Conservation (phyloP, 1,284 basidiomycete genomes). For the Fomes fomentarius region DNA sequence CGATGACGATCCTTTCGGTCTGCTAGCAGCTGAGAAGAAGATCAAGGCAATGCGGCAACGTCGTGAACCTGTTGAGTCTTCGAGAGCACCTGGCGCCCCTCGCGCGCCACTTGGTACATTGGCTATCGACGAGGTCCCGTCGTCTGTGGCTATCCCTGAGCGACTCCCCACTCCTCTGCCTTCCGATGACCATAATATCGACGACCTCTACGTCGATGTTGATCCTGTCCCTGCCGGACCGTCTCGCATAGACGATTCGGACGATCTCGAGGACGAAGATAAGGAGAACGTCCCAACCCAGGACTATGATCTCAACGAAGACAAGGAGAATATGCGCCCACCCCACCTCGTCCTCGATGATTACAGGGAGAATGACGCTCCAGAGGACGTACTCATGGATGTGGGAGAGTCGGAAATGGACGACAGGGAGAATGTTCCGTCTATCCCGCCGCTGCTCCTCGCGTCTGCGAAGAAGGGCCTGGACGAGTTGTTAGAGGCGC, state of each 20-base stretch:
- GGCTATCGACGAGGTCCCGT: conserved; percentile 18
- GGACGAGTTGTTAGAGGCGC: conserved; percentile 4
- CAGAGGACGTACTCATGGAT: conserved; percentile 2
- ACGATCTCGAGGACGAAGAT: conserved; percentile 17
- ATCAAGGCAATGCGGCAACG: conserved; percentile 34
- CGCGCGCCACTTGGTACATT: conserved; percentile 27
- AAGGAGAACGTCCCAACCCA: conserved; percentile 23
- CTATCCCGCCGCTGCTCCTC: conserved; percentile 10
- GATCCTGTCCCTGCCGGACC: conserved; percentile 16
- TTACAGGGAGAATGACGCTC: not conserved
- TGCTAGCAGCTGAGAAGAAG: conserved; percentile 43
- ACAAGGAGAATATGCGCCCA: conserved; percentile 24
- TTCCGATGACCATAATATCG: conserved; percentile 26
- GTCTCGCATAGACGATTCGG: conserved; percentile 4
- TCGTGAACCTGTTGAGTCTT: conserved; percentile 10
- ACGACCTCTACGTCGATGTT: conserved; percentile 29
- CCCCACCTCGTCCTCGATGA: conserved; percentile 7
- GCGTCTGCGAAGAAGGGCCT: conserved; percentile 10
- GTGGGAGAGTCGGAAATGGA: conserved; percentile 2
- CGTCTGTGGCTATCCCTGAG: conserved; percentile 17
- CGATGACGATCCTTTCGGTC: conserved; percentile 48
- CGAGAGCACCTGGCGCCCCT: conserved; percentile 8
- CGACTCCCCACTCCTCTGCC: conserved; percentile 21
- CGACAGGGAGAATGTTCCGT: conserved; percentile 14
- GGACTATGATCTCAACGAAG: conserved; percentile 21